Evolutionary conservation across 129 eudicot species (phyloP).

Genomic region (Silybum marianum): DNA sequence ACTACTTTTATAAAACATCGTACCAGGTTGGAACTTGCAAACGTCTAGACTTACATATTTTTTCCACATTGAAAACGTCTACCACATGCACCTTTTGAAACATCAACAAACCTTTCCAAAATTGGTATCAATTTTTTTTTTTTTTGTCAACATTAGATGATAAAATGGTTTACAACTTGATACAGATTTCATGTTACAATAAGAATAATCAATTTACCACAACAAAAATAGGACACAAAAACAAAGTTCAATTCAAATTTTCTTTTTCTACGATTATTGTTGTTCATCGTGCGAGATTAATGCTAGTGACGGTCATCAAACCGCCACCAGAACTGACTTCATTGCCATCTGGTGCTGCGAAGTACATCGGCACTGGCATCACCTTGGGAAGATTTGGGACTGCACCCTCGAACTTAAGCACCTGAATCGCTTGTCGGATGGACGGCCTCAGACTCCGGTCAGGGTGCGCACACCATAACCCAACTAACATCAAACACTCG

Average conservation of each 20-base stretch:
- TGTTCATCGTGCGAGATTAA: slow-evolving; percentile 20
- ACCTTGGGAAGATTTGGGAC: slow-evolving; percentile 14
- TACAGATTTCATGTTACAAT: not conserved
- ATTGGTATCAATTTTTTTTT: not conserved
- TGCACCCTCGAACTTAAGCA: slow-evolving; percentile 30
- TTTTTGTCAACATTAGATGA: too few species aligned
- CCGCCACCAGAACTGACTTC: slow-evolving; percentile 18
- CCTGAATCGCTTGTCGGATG: slow-evolving; percentile 32
- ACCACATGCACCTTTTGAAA: too few species aligned
- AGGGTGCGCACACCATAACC: slow-evolving; percentile 55
- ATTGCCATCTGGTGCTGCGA: not conserved
- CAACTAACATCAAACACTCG: slow-evolving; percentile 37
- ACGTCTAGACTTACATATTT: too few species aligned
- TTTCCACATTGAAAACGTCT: not conserved
- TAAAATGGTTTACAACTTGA: too few species aligned
- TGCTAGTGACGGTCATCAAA: slow-evolving; percentile 19
- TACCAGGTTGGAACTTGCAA: too few species aligned
- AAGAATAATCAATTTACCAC: not conserved
- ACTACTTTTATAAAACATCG: too few species aligned
- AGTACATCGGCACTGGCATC: slow-evolving; percentile 28
- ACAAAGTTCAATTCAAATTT: not conserved
- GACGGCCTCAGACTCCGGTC: slow-evolving; percentile 31
- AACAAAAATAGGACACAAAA: not conserved
- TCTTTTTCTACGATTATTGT: not conserved
- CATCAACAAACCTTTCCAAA: not conserved